Base-by-base conservation (phyloP, 1,284 basidiomycete genomes). In the Rhodotorula sp. region DNA sequence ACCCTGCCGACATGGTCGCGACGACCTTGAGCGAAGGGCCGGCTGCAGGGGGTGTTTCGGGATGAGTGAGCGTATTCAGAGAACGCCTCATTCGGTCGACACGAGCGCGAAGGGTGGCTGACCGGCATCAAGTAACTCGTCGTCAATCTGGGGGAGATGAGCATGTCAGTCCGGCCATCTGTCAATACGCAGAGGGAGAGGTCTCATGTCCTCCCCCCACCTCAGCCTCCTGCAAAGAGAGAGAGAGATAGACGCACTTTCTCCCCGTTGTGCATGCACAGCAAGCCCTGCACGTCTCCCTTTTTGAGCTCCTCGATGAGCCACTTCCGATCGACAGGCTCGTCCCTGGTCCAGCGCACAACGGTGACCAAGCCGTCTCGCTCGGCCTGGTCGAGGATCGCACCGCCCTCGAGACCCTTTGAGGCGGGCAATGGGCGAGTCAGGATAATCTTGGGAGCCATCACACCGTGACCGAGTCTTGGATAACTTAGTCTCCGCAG, bases 11-110 rank as follows among this genome's bases (percentile, higher is more conserved):
- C 87, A 96, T 91, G 0, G 95, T 97, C 1, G 92, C 93, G 10
- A 97, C 86, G 23, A 91, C 88, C 67, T 87, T 87, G 20, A 98
- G 84, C 3, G 81, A 85, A 0, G 89, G 83, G 5, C 91, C 90
- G 71, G 90, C 91, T 91, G 67, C 12, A 20, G 21, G 49, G n/a
- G 4, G 5, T 14, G 4, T 18, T 21, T 6, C 23, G 12, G 26
- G 29, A 12, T 26, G 5, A 29, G 29, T 29, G 29, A 29, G 29
- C 29, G 29, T 29, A 29, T 29, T 29, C 29, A 29, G 3, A 29
- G 29, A 29, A 29, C 29, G 29, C 29, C 29, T 29, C 29, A 29
- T 29, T 29, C 29, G 29, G 29, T 29, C 29, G 29, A 29, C 29
- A 29, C 29, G 29, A 20, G 8, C 23, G 31, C 21, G 63, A 46